A percentile compares a stretch with the other conserved stretches of the same genome.
These are phyloP conservation scores for Chaetomium sp. DNA, from an alignment of 2,329 filamentous ascomycete species.

Conservation along the genomic window DNA sequence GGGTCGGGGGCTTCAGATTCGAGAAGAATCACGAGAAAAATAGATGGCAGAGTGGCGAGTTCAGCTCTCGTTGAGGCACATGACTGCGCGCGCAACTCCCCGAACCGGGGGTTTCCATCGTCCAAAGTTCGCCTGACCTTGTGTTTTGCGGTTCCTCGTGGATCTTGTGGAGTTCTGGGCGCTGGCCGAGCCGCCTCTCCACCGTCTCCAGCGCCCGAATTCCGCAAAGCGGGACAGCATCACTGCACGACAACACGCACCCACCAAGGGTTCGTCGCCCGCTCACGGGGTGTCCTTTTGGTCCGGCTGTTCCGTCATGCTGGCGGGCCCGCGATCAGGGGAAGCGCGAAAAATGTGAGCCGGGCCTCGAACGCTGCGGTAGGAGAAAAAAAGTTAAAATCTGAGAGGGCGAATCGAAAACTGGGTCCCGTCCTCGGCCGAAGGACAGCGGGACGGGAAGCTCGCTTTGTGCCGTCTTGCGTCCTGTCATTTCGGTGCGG, in stretches of 20 bases:
- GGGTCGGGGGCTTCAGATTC: conserved; percentile 3
- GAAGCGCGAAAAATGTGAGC: neutral
- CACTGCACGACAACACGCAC: neutral
- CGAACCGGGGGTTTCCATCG: conserved; percentile 9
- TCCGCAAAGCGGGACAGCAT: conserved; percentile 1
- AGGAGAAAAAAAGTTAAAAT: neutral
- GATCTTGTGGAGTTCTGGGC: neutral
- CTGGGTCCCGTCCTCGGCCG: neutral
- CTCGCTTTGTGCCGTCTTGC: conserved; percentile 8
- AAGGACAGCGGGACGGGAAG: neutral
- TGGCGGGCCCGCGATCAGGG: neutral
- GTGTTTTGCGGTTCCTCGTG: neutral
- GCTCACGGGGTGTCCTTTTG: neutral
- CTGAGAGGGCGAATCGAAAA: too few relatives aligned
- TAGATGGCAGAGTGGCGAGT: conserved; percentile 19
- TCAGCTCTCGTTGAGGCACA: conserved; percentile 15
- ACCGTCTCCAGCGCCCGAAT: neutral
- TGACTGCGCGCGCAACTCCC: conserved; percentile 21
- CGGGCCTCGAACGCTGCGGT: conserved; percentile 4
- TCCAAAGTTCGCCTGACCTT: neutral
- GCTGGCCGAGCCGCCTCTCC: conserved; percentile 2
- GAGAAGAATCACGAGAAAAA: conserved; percentile 6
- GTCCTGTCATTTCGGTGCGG: conserved; percentile 15
- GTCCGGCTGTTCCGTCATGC: conserved; percentile 5
- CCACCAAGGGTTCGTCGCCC: conserved; percentile 1